Conservation (phyloP, 169 alveolate genomes). For the Plasmodium ovale region DNA sequence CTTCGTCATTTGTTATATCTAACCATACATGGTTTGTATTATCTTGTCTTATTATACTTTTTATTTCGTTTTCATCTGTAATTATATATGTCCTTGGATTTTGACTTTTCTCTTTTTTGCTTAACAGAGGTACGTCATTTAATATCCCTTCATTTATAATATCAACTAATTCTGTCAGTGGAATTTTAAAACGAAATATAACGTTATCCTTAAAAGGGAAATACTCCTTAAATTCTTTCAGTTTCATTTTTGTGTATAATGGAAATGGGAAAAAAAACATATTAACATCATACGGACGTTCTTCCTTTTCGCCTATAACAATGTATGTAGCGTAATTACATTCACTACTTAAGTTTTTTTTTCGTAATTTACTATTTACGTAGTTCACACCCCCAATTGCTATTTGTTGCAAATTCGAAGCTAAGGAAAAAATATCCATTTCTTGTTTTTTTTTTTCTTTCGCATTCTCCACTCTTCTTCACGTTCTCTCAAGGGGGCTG, state of each 20-base stretch:
- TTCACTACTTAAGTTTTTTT: constrained; percentile 10
- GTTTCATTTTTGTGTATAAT: constrained; percentile 27
- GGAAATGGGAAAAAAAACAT: constrained; percentile 69
- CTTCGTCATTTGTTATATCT: constrained; percentile 62
- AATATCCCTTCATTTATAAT: constrained; percentile 62
- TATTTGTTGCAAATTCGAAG: constrained; percentile 75
- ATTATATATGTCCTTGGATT: constrained; percentile 12
- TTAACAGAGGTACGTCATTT: constrained; percentile 38
- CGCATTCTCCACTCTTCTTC: too few relatives aligned
- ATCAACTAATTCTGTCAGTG: constrained; percentile 47
- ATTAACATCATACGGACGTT: constrained; percentile 56
- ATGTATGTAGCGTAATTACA: constrained; percentile 53
- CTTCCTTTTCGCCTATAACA: constrained; percentile 76
- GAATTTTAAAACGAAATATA: constrained; percentile 60
- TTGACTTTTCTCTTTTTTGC: constrained; percentile 1
- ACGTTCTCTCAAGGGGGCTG: too few relatives aligned
- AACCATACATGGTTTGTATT: constrained; percentile 56
- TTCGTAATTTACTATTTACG: constrained; percentile 60
- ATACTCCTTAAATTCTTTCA: constrained; percentile 55
- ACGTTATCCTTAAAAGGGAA: constrained; percentile 68
- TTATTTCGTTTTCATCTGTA: constrained; percentile 63
- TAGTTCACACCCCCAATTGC: constrained; percentile 72
- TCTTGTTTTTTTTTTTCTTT: constrained; percentile 3
- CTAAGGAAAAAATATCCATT: constrained; percentile 75
- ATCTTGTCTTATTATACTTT: constrained; percentile 71